Evolutionary conservation across 1,139 yeast genomes (phyloP).

Genomic region (Scheffersomyces segobiensis): DNA sequence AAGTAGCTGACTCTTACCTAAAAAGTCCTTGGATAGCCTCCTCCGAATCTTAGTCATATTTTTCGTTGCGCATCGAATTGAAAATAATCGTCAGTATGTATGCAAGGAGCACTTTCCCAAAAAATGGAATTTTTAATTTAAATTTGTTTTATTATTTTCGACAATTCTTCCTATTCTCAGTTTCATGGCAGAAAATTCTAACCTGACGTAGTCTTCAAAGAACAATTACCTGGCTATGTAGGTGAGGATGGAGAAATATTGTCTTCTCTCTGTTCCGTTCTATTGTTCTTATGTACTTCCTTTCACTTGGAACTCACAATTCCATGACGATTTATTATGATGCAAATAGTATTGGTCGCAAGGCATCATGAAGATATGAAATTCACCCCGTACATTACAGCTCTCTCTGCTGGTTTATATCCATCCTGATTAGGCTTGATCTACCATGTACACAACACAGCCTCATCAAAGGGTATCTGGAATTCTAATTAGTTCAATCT

Average conservation of each 20-base stretch:
- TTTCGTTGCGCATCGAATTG: neutral
- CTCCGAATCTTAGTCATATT: neutral
- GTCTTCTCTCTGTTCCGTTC: neutral
- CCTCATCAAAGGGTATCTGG: neutral
- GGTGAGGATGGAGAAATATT: neutral
- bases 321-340: neutral
- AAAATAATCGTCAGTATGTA: neutral
- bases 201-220: neutral
- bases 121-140: neutral
- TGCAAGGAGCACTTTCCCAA: constrained; percentile 1
- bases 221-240: neutral
- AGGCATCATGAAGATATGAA: neutral
- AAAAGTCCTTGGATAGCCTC: neutral
- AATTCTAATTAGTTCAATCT: neutral
- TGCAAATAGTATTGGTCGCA: neutral
- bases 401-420: neutral
- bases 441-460: neutral
- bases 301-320: neutral
- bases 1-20: neutral
- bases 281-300: neutral
- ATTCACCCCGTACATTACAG: neutral
- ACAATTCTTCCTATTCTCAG: neutral
- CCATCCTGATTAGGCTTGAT: neutral
- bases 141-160: neutral
- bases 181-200: neutral